A percentile compares a stretch with the other conserved stretches of the same genome.
Evolutionary conservation across 2,329 filamentous ascomycete species (phyloP).

Genomic region (Fusarium scirpi): DNA sequence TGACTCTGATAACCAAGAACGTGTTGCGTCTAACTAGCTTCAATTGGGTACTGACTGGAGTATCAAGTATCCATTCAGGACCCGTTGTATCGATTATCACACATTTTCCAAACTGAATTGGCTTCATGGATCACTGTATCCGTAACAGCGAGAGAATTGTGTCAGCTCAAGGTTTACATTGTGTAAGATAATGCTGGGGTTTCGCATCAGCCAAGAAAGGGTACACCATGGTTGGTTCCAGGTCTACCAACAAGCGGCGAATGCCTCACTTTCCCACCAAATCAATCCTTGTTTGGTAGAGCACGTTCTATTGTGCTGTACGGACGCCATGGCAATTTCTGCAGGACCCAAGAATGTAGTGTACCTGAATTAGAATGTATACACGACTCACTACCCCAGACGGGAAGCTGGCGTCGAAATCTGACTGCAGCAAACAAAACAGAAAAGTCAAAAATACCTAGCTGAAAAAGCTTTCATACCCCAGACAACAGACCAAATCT

Average conservation of each 20-base stretch:
- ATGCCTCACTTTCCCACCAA: conserved; percentile 16
- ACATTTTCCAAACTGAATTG: conserved; percentile 24
- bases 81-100: conserved; percentile 31
- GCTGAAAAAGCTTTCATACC: conserved; percentile 28
- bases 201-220: conserved; percentile 39
- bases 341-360: conserved; percentile 5
- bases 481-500: conserved; percentile 24
- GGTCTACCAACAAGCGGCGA: conserved; percentile 15
- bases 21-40: conserved; percentile 18
- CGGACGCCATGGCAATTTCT: conserved; percentile 20
- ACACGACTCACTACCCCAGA: conserved; percentile 42
- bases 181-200: conserved; percentile 42
- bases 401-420: conserved; percentile 31
- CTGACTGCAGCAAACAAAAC: conserved; percentile 21
- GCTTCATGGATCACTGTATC: conserved; percentile 20
- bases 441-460: conserved; percentile 16
- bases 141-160: conserved; percentile 21
- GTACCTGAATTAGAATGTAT: conserved; percentile 30
- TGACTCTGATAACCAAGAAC: conserved; percentile 25
- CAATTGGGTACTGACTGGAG: conserved; percentile 22
- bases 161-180: conserved; percentile 41
- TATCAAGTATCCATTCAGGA: conserved; percentile 11
- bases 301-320: conserved; percentile 1
- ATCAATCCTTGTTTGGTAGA: conserved; percentile 19
- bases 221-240: conserved; percentile 29